These are phyloP conservation scores for Saccharomyces paradoxus DNA, from an alignment of 805 yeast species.

Conservation along the genomic window DNA sequence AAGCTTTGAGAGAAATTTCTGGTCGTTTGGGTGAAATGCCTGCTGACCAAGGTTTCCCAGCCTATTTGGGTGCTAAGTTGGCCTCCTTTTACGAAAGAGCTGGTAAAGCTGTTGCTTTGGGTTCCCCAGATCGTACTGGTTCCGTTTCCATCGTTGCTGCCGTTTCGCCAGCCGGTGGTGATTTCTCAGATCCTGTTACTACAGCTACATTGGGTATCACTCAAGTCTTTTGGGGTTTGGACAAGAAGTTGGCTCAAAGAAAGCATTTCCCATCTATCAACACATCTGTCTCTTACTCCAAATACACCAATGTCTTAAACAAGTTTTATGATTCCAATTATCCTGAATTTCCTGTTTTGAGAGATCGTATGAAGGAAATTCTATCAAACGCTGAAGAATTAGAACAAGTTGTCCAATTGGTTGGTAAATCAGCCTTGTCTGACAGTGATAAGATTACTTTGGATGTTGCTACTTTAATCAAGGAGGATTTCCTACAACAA, in stretches of 20 bases:
- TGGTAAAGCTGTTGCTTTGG: conserved; percentile 90
- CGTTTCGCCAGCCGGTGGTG: conserved; percentile 99
- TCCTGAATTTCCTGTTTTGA: conserved; percentile 84
- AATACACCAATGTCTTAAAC: conserved; percentile 81
- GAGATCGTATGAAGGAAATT: conserved; percentile 90
- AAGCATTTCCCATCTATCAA: conserved; percentile 99
- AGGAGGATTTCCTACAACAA: conserved; percentile 98
- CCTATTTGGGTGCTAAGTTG: conserved; percentile 95
- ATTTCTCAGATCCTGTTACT: conserved; percentile 98
- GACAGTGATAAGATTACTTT: conserved; percentile 94
- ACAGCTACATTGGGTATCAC: conserved; percentile 97
- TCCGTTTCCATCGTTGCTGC: conserved; percentile 99
- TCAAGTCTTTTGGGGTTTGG: conserved; percentile 99
- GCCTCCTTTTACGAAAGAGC: conserved; percentile 99
- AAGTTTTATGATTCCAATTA: conserved; percentile 78
- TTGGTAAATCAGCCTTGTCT: conserved; percentile 95
- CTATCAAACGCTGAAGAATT: conserved; percentile 95
- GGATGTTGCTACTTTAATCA: conserved; percentile 84
- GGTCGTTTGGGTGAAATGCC: conserved; percentile 99
- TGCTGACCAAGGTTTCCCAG: conserved; percentile 99
- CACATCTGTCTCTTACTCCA: conserved; percentile 92
- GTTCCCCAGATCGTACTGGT: conserved; percentile 93
- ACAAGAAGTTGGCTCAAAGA: conserved; percentile 97
- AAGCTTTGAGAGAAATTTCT: conserved; percentile 97
- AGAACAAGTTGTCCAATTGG: conserved; percentile 98